These are phyloP conservation scores for Cryphonectria parasitica DNA, from an alignment of 2,329 filamentous ascomycete genomes.

Conservation along the genomic window DNA sequence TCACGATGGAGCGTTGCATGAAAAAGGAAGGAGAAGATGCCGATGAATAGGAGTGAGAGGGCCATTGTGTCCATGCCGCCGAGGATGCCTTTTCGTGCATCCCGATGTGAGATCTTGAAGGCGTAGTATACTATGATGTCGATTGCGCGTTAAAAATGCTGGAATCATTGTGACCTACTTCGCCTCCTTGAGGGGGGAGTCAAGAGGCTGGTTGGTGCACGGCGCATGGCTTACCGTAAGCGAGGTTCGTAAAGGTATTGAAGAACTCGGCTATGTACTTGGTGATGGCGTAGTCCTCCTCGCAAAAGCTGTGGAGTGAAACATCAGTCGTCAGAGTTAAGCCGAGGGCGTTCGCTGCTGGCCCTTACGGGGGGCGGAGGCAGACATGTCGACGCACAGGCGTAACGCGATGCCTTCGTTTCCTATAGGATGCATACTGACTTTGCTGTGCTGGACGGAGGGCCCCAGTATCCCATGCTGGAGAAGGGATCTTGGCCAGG, in stretches of 20 bases:
- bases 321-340: neutral
- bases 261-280: slow-evolving; percentile 26
- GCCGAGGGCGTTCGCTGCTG: neutral
- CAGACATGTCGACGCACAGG: neutral
- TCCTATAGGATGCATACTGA: slow-evolving; percentile 26
- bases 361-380: no score
- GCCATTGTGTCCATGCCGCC: slow-evolving; percentile 45
- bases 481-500: slow-evolving; percentile 34
- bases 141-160: no score
- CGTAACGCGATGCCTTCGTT: neutral
- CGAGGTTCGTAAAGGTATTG: slow-evolving; percentile 22
- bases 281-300: slow-evolving; percentile 31
- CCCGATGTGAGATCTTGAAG: slow-evolving; percentile 32
- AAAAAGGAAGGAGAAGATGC: slow-evolving; percentile 48
- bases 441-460: slow-evolving; percentile 40
- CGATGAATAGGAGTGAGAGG: slow-evolving; percentile 45
- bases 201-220: neutral
- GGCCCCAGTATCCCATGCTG: slow-evolving; percentile 35
- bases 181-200: no score
- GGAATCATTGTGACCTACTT: neutral
- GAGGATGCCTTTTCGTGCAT: slow-evolving; percentile 43
- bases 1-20: slow-evolving; percentile 50
- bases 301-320: slow-evolving; percentile 37
- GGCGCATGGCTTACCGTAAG: slow-evolving; percentile 14
- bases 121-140: slow-evolving; percentile 15